Conservation (phyloP, 208 protist genomes). For the Borovskyia barvae region DNA sequence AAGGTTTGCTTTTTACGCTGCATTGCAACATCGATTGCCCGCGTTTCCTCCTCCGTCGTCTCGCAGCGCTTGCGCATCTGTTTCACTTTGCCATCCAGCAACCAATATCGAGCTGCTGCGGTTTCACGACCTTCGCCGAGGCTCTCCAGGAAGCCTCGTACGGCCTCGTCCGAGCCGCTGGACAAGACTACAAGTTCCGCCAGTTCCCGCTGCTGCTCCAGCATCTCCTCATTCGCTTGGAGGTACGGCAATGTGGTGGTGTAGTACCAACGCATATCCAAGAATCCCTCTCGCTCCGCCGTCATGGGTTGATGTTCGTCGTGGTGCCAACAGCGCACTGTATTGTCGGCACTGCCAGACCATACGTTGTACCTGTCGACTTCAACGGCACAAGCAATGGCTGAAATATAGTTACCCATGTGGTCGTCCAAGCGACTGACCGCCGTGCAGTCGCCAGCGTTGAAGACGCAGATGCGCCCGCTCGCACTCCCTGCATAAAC, state of each 20-base stretch:
- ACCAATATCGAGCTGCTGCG: slow-evolving; percentile 34
- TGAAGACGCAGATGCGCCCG: slow-evolving; percentile 54
- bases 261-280: slow-evolving; percentile 89
- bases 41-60: slow-evolving; percentile 31
- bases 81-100: slow-evolving; percentile 34
- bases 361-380: slow-evolving; percentile 76
- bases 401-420: slow-evolving; percentile 33
- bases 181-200: slow-evolving; percentile 57
- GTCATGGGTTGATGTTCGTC: slow-evolving; percentile 78
- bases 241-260: slow-evolving; percentile 58
- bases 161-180: slow-evolving; percentile 48
- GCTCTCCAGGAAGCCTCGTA: slow-evolving; percentile 28
- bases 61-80: slow-evolving; percentile 31
- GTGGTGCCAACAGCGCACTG: slow-evolving; percentile 84
- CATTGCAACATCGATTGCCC: slow-evolving; percentile 34
- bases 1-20: slow-evolving; percentile 33
- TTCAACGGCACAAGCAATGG: slow-evolving; percentile 56
- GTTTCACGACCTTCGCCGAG: slow-evolving; percentile 31
- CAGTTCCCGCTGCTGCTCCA: slow-evolving; percentile 71
- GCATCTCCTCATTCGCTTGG: slow-evolving; percentile 48
- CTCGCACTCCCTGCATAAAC: slow-evolving; percentile 59
- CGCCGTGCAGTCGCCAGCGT: slow-evolving; percentile 47
- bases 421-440: slow-evolving; percentile 48
- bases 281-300: slow-evolving; percentile 45
- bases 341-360: slow-evolving; percentile 64